Conservation (phyloP, 345 rosid genomes). For the Capsella bursapastoris region DNA sequence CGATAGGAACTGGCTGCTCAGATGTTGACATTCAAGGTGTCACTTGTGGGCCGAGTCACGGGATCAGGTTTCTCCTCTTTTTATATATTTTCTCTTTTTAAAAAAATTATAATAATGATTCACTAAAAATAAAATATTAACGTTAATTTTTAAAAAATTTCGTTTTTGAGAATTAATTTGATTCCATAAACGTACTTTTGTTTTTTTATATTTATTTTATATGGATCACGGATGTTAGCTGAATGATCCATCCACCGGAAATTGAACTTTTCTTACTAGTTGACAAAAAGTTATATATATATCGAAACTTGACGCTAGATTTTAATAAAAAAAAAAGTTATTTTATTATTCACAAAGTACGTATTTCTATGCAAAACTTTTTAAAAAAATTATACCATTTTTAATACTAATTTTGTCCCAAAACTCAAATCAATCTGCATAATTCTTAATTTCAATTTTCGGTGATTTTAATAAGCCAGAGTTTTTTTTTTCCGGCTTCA, state of each 20-base stretch:
- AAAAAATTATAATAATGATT: not conserved
- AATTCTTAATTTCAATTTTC: too few relatives aligned
- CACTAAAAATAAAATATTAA: not conserved
- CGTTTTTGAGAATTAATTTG: not conserved
- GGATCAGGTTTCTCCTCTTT: constrained; percentile 64
- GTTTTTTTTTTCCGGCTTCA: too few relatives aligned
- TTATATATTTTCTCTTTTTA: not conserved
- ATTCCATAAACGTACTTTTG: constrained; percentile 2
- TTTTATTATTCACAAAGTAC: not conserved
- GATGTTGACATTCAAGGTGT: constrained; percentile 71
- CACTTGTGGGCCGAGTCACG: constrained; percentile 92
- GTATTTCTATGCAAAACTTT: too few relatives aligned
- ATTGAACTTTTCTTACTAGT: constrained; percentile 18
- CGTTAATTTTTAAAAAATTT: not conserved
- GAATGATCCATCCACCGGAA: constrained; percentile 1
- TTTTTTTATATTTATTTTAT: constrained; percentile 13
- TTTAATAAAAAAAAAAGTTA: not conserved
- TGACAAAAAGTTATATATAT: not conserved
- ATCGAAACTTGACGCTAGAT: not conserved
- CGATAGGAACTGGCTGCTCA: constrained; percentile 81
- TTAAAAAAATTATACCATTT: too few relatives aligned
- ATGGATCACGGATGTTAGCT: constrained; percentile 31
- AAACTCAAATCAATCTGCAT: too few relatives aligned
- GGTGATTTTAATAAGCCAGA: too few relatives aligned
- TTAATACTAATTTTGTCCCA: too few relatives aligned